Conservation (phyloP, 2,329 filamentous ascomycete genomes). For the Fusarium sp. region DNA sequence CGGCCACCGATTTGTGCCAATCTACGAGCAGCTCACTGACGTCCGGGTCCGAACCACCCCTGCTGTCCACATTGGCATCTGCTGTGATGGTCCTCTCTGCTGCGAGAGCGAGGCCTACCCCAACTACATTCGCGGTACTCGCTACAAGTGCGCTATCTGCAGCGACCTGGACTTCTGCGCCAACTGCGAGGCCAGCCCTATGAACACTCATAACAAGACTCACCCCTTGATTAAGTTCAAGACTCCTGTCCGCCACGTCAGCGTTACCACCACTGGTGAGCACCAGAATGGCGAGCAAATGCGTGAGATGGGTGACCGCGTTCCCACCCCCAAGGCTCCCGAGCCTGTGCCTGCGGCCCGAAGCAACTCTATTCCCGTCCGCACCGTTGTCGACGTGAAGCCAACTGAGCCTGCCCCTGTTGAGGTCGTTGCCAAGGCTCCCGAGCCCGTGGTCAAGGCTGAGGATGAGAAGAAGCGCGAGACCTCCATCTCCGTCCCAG, state of each 20-base stretch:
- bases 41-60: constrained; percentile 36
- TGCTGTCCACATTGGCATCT: constrained; percentile 82
- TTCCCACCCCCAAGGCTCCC: constrained; percentile 59
- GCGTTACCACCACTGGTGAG: constrained; percentile 86
- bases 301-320: constrained; percentile 77
- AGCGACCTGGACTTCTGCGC: constrained; percentile 95
- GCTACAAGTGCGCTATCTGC: constrained; percentile 98
- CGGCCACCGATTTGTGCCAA: constrained; percentile 86
- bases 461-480: constrained; percentile 32
- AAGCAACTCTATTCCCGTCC: constrained; percentile 65
- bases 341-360: constrained; percentile 57
- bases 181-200: constrained; percentile 89
- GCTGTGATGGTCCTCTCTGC: constrained; percentile 95
- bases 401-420: constrained; percentile 61
- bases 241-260: constrained; percentile 89
- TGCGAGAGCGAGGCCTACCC: constrained; percentile 62
- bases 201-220: constrained; percentile 90
- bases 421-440: constrained; percentile 13
- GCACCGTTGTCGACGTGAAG: constrained; percentile 79
- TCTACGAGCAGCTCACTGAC: constrained; percentile 77
- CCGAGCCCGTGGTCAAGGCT: constrained; percentile 25
- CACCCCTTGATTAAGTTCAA: constrained; percentile 98
- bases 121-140: constrained; percentile 85
- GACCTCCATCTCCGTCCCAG: constrained; percentile 2
- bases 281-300: constrained; percentile 74